Evolutionary conservation across 495 filamentous ascomycete genomes (phyloP).

Genomic region (Penicillium cosmopolitanum): DNA sequence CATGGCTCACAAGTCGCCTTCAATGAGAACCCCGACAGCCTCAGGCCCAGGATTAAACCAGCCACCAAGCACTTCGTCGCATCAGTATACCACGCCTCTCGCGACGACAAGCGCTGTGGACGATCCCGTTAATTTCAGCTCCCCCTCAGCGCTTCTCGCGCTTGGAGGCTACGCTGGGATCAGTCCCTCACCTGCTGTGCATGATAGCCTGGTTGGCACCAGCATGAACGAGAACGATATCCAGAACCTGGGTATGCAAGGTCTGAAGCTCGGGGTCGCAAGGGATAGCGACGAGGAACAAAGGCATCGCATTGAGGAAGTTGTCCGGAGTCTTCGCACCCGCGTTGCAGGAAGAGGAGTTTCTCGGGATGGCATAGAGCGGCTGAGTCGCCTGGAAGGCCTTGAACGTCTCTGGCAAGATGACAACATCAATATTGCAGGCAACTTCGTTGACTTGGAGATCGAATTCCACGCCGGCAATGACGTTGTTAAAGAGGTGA

Average conservation of each 20-base stretch:
- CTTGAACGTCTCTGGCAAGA: conserved; percentile 77
- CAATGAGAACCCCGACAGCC: conserved; percentile 46
- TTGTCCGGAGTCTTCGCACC: conserved; percentile 44
- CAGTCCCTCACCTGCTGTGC: conserved; percentile 45
- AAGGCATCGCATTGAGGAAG: conserved; percentile 52
- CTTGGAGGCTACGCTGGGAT: conserved; percentile 49
- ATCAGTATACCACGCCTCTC: conserved; percentile 50
- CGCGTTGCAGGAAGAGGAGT: conserved; percentile 59
- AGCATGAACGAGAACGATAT: conserved; percentile 51
- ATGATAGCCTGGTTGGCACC: conserved; percentile 44
- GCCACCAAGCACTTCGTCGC: conserved; percentile 36
- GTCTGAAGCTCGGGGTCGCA: conserved; percentile 42
- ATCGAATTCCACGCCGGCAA: conserved; percentile 51
- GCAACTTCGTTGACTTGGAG: conserved; percentile 59
- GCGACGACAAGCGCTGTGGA: conserved; percentile 39
- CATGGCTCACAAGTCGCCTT: conserved; percentile 50
- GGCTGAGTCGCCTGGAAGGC: conserved; percentile 70
- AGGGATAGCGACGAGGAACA: conserved; percentile 59
- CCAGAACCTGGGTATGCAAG: conserved; percentile 47
- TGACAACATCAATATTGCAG: conserved; percentile 71
- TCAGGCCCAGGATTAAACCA: conserved; percentile 37
- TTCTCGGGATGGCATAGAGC: conserved; percentile 79
- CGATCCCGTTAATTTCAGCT: conserved; percentile 49
- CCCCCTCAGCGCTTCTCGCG: conserved; percentile 49
- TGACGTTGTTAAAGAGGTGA: conserved; percentile 51